A percentile compares a stretch with the other conserved stretches of the same genome.
phyloP scores from a whole-genome alignment of 306 rosid genomes.

The Alnus glutinosa region DNA sequence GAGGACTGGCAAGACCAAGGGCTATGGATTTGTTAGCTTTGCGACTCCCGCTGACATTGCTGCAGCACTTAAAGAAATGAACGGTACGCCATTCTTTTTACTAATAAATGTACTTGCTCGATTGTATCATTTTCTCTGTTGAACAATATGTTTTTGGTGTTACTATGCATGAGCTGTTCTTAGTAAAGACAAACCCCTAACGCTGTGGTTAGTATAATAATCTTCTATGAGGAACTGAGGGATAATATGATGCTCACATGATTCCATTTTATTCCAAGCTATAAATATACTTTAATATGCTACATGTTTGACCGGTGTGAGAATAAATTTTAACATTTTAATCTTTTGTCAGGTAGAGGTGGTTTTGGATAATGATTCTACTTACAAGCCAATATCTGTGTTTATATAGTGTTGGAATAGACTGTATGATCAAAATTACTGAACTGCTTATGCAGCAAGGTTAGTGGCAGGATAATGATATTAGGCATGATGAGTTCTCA shows the following conservation, averaged over 20 bases:
- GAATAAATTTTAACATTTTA: background rate
- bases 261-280: background rate
- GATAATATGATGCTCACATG: background rate
- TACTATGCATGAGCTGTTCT: background rate
- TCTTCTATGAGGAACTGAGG: background rate
- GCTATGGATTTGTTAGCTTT: constrained; percentile 97
- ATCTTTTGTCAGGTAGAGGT: background rate
- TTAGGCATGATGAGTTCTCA: background rate
- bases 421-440: background rate
- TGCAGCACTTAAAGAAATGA: constrained; percentile 94
- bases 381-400: background rate
- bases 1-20: constrained; percentile 96
- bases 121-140: background rate
- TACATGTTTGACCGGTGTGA: background rate
- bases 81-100: constrained; percentile 48
- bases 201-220: background rate
- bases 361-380: background rate
- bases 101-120: background rate
- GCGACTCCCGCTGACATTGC: constrained; percentile 82
- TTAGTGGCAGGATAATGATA: background rate
- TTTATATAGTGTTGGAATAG: background rate
- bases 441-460: background rate
- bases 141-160: background rate
- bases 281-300: background rate
- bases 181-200: background rate